phyloP scores from a whole-genome alignment of 805 yeast genomes.

The Middelhovenomyces tepae region DNA sequence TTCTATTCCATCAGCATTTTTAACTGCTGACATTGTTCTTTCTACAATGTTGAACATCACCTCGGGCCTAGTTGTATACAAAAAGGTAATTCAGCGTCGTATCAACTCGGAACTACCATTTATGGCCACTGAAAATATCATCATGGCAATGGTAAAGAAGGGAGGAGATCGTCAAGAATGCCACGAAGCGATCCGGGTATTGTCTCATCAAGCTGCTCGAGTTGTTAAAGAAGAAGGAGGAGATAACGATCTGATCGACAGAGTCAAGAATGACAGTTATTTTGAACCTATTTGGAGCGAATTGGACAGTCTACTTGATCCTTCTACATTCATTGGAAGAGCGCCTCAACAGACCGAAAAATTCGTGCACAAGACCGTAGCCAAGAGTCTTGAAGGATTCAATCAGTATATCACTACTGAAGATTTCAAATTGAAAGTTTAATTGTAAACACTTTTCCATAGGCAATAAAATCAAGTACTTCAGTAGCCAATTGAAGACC shows the following conservation, averaged over 20 bases:
- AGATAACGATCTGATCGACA: conserved; percentile 90
- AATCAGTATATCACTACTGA: conserved; percentile 50
- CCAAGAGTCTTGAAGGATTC: conserved; percentile 68
- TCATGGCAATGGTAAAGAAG: conserved; percentile 98
- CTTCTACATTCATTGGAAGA: conserved; percentile 93
- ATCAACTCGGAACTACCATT: conserved; percentile 91
- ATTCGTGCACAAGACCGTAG: conserved; percentile 78
- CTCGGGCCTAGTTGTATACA: conserved; percentile 94
- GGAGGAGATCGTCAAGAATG: conserved; percentile 98
- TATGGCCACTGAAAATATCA: conserved; percentile 98
- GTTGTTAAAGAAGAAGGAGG: conserved; percentile 98
- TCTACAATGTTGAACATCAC: conserved; percentile 87
- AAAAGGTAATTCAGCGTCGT: conserved; percentile 96
- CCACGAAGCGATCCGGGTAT: conserved; percentile 93
- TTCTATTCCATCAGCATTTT: conserved; percentile 90
- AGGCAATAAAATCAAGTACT: no score
- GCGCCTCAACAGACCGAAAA: conserved; percentile 97
- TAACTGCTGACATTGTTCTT: conserved; percentile 88
- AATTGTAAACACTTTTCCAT: no score
- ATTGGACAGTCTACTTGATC: conserved; percentile 74
- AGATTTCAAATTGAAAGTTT: conserved; percentile 74
- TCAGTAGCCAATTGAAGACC: no score
- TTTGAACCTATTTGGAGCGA: conserved; percentile 85
- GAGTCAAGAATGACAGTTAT: conserved; percentile 67
- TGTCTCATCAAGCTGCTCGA: conserved; percentile 94